Conservation (phyloP, 148 eudicot species). For the Pouteria glomerata region DNA sequence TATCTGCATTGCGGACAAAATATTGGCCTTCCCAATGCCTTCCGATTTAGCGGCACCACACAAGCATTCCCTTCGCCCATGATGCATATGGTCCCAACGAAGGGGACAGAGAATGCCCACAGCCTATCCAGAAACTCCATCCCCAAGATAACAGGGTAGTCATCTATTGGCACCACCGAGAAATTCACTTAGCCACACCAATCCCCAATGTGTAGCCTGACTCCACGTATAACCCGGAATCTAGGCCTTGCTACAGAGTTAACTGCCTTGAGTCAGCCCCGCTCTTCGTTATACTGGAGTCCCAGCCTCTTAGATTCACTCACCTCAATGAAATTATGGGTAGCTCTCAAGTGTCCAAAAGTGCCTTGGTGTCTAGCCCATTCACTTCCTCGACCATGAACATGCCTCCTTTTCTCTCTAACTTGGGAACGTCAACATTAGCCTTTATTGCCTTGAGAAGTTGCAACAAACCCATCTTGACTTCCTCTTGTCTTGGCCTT, state of each 20-base stretch:
- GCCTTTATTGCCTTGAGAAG: too few species aligned
- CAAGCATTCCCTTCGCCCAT: neutral
- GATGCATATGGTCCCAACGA: neutral
- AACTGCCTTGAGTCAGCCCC: neutral
- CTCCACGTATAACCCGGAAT: neutral
- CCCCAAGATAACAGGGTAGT: neutral
- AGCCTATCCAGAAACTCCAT: neutral
- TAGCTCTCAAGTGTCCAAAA: neutral
- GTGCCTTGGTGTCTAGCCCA: neutral
- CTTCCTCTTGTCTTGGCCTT: neutral
- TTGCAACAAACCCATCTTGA: neutral
- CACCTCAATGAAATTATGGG: neutral
- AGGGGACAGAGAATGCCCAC: neutral
- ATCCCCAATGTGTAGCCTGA: neutral
- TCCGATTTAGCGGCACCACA: neutral
- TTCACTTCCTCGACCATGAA: neutral
- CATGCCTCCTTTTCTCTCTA: neutral
- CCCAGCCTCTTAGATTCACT: neutral
- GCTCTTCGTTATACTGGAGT: neutral
- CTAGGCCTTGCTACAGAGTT: neutral
- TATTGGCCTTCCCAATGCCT: neutral
- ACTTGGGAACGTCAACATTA: neutral
- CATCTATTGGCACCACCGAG: neutral
- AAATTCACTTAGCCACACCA: neutral
- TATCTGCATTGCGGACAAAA: too few species aligned